These are phyloP conservation scores for Heritiera littoralis DNA, from an alignment of 345 rosid genomes.

Conservation along the genomic window DNA sequence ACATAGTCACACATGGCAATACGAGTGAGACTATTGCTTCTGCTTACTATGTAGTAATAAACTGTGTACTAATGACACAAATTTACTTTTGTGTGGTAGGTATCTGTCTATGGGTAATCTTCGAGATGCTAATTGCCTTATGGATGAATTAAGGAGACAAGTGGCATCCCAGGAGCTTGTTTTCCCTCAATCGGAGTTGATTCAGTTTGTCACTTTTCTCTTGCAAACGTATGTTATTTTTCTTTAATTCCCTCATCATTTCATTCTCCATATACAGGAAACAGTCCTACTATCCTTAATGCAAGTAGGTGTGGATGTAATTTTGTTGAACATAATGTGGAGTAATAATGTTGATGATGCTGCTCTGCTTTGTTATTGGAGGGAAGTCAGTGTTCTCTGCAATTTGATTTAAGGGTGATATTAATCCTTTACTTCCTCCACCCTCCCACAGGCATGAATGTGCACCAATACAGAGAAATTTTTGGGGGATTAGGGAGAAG, in stretches of 20 bases:
- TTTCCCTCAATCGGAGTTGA: constrained; percentile 6
- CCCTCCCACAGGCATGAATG: not conserved
- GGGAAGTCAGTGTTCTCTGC: not conserved
- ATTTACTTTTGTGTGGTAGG: constrained; percentile 43
- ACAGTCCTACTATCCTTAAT: not conserved
- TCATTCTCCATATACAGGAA: not conserved
- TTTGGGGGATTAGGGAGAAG: not conserved
- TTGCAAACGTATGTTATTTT: constrained; percentile 44
- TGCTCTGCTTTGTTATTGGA: not conserved
- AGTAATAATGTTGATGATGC: not conserved
- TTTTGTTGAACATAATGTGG: not conserved
- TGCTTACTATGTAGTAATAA: constrained; percentile 1
- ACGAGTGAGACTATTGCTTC: not conserved
- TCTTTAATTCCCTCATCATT: not conserved
- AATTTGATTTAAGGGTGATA: not conserved
- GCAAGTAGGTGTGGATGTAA: not conserved
- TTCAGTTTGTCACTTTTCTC: constrained; percentile 10
- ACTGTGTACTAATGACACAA: constrained; percentile 12
- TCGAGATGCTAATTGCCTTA: constrained; percentile 71
- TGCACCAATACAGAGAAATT: not conserved
- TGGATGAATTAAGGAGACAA: constrained; percentile 78
- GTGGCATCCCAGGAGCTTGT: not conserved
- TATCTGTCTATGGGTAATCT: constrained; percentile 81
- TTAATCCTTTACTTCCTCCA: no score
- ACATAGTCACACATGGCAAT: not conserved